These are phyloP conservation scores for Solanum ahanhuiri DNA, from an alignment of 257 asterid genomes.

Conservation along the genomic window DNA sequence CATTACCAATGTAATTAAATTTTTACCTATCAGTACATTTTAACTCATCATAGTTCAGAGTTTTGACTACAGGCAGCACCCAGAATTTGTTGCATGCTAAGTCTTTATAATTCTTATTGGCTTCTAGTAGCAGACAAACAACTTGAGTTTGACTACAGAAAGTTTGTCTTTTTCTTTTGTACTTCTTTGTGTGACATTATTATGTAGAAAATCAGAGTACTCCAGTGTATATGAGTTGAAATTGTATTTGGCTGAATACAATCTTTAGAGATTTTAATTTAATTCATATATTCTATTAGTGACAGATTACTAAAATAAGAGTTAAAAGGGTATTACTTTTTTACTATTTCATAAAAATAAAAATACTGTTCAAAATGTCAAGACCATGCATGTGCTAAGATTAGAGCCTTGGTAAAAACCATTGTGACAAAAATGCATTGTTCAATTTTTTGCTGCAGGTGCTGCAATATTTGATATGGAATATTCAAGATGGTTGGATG, in stretches of 20 bases:
- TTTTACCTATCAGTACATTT: not conserved
- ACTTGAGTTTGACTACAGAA: not conserved
- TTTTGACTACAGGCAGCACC: not conserved
- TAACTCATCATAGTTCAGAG: not conserved
- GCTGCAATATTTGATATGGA: slow-evolving; percentile 91
- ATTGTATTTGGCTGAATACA: not conserved
- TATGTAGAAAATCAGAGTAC: not conserved
- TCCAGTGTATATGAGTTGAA: not conserved
- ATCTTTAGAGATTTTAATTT: not conserved
- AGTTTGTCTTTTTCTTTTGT: not conserved
- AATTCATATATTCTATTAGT: not conserved
- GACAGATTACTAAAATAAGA: not conserved
- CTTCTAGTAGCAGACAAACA: not conserved
- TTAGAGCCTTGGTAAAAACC: not conserved
- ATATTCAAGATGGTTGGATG: slow-evolving; percentile 87
- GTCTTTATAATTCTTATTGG: not conserved
- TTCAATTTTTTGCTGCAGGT: slow-evolving; percentile 26
- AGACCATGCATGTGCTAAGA: not conserved
- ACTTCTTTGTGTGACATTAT: not conserved
- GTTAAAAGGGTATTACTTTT: not conserved
- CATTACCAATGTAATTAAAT: not conserved
- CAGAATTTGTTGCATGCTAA: not conserved
- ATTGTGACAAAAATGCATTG: not conserved
- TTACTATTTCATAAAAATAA: not conserved
- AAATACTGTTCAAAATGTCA: not conserved